Evolutionary conservation across 768 basidiomycete species (phyloP), one percentile per base, ranked within the genome.

Genomic region (Hypsizygus marmoreus): DNA sequence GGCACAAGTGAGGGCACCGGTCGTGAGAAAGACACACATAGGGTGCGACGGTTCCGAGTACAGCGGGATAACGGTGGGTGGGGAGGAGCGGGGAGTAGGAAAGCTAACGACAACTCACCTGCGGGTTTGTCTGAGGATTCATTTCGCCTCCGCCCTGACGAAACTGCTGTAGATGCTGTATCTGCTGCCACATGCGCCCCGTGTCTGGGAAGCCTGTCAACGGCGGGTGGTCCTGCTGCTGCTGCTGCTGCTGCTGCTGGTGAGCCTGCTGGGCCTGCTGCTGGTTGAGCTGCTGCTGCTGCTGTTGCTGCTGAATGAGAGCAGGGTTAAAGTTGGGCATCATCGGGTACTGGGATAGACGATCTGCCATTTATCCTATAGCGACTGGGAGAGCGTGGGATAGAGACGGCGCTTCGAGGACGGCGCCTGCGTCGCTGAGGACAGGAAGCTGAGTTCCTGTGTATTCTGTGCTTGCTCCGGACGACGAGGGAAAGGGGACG

Each of bases 301-400:
- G 71, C 45, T 73, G 73, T 42, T 72, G 71, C 40, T 76, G 77
- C 51, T 72, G 69, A 24, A 72, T 67, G 55, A 77, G 62, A 47
- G 53, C 66, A 45, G 69, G 64, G 47, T 68, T 70, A 64, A 81
- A 77, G 63, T 67, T 73, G 47, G 78, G 65, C 34, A 79, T 66
- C 76, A 84, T 79, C 55, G 71, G 51, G 63, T 81, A 83, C 65
- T 72, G 74, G 57, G 73, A 60, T 40, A 73, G 61, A 64, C 77
- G 80, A 77, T 85, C 81, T 61, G 82, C 80, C 82, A 83, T 82
- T 66, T 62, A 68, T 70, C 68, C 68, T 63, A 54, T 47, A 42
- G 54, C 51, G 59, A 47, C 52, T 58, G 51, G 50, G 55, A 42
- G 45, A 52, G 53, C 44, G 57, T 59, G 55, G 52, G 55, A 53